Evolutionary conservation across 257 asterid species (phyloP).

Genomic region (Verbascum thapsus): DNA sequence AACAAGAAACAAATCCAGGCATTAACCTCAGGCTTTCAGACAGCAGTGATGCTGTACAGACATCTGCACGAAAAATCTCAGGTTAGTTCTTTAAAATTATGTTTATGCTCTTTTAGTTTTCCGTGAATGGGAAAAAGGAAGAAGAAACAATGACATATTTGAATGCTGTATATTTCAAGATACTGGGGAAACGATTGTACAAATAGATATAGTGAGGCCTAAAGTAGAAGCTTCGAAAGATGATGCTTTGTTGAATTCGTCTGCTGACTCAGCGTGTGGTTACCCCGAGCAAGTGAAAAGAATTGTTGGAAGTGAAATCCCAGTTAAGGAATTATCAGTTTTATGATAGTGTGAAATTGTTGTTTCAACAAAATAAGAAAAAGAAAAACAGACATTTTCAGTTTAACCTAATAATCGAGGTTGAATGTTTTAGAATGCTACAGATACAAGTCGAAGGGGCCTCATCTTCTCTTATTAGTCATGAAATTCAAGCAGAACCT

Average conservation of each 20-base stretch:
- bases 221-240: conserved; percentile 41
- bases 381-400: conserved; percentile 22
- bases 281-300: conserved; percentile 26
- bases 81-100: conserved; percentile 58
- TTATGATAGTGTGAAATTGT: conserved; percentile 34
- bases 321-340: conserved; percentile 64
- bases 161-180: conserved; percentile 42
- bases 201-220: conserved; percentile 32
- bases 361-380: conserved; percentile 1
- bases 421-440: conserved; percentile 69
- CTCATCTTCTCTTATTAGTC: conserved; percentile 41
- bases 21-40: conserved; percentile 37
- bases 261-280: conserved; percentile 27
- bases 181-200: conserved; percentile 36
- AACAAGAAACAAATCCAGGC: conserved; percentile 44
- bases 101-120: too few species aligned
- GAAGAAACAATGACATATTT: too few species aligned
- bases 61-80: conserved; percentile 36
- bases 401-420: conserved; percentile 48
- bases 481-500: conserved; percentile 29
- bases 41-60: conserved; percentile 34
- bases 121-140: too few species aligned
- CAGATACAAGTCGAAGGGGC: conserved; percentile 48
- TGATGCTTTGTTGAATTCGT: conserved; percentile 37
- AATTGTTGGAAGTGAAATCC: conserved; percentile 31